These are phyloP conservation scores for Triticum monococcum DNA, from an alignment of 176 grass and related monocot genomes.

Conservation along the genomic window DNA sequence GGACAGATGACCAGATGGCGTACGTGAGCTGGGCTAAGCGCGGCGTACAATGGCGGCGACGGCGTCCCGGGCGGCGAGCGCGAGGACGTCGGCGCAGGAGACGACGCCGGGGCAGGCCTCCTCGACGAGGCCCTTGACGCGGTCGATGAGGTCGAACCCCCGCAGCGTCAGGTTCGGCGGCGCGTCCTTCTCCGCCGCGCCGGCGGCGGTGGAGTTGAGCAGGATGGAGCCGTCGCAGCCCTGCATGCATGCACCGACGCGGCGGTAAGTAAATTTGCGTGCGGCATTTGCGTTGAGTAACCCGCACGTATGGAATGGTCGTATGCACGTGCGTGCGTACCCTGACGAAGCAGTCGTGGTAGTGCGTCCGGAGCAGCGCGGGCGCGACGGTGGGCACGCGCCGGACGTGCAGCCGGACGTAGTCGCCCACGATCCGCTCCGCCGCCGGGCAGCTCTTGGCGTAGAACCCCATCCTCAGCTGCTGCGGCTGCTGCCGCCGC, in stretches of 20 bases:
- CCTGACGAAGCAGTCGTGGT: slow-evolving; percentile 96
- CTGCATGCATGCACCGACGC: slow-evolving; percentile 10
- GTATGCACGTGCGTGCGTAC: slow-evolving; percentile 17
- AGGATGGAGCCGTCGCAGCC: slow-evolving; percentile 84
- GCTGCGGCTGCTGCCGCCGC: slow-evolving; percentile 8
- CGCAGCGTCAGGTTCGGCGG: slow-evolving; percentile 71
- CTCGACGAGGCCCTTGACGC: slow-evolving; percentile 68
- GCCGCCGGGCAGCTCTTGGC: slow-evolving; percentile 64
- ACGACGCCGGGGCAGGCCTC: slow-evolving; percentile 88
- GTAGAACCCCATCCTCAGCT: slow-evolving; percentile 74
- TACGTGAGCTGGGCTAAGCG: neutral
- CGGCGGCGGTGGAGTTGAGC: slow-evolving; percentile 52
- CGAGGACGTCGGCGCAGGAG: slow-evolving; percentile 84
- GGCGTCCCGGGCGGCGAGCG: slow-evolving; percentile 71
- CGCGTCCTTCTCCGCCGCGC: slow-evolving; percentile 74
- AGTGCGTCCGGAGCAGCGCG: slow-evolving; percentile 75
- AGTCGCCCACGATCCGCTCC: slow-evolving; percentile 65
- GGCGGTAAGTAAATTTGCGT: too few relatives aligned
- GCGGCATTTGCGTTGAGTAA: too few relatives aligned
- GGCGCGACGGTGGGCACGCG: slow-evolving; percentile 78
- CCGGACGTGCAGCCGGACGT: slow-evolving; percentile 70
- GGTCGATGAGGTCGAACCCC: slow-evolving; percentile 77
- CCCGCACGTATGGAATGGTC: neutral
- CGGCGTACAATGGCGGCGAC: slow-evolving; percentile 63
- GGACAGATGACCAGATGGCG: too few relatives aligned